Conservation (phyloP, 257 asterid species). For the Nicotiana attenuata region DNA sequence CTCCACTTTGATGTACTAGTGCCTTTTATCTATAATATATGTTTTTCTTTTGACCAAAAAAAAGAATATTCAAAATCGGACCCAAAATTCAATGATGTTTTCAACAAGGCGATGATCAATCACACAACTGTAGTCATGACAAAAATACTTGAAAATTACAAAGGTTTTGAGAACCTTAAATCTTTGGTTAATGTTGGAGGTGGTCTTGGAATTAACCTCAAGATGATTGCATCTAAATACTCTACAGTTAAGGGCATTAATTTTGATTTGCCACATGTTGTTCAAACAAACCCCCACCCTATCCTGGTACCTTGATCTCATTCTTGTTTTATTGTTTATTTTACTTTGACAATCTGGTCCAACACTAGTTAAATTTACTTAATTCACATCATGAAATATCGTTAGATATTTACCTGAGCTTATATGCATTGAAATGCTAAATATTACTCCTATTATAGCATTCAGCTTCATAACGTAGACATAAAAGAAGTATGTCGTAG, state of each 20-base stretch:
- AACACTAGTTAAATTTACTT: no score
- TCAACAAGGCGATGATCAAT: conserved; percentile 30
- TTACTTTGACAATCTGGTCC: background rate
- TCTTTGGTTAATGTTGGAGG: conserved; percentile 42
- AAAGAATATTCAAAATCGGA: conserved; percentile 17
- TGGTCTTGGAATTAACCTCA: conserved; percentile 33
- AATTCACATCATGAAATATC: no score
- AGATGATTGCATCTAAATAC: no score
- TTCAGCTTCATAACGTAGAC: no score
- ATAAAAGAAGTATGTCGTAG: no score
- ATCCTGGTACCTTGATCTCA: conserved; percentile 20
- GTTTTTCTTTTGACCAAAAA: no score
- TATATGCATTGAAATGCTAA: no score
- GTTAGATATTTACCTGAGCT: no score
- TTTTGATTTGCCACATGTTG: conserved; percentile 36
- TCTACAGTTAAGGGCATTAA: conserved; percentile 33
- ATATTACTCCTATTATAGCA: no score
- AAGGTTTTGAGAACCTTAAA: conserved; percentile 27
- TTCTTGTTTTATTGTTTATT: background rate
- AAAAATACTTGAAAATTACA: conserved; percentile 23
- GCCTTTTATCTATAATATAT: no score
- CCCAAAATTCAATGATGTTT: conserved; percentile 21
- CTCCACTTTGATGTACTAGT: no score
- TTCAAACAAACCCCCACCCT: conserved; percentile 32
- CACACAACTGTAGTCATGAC: conserved; percentile 21